phyloP scores from a whole-genome alignment of 1,284 basidiomycete genomes.

The Pascua sp. region DNA sequence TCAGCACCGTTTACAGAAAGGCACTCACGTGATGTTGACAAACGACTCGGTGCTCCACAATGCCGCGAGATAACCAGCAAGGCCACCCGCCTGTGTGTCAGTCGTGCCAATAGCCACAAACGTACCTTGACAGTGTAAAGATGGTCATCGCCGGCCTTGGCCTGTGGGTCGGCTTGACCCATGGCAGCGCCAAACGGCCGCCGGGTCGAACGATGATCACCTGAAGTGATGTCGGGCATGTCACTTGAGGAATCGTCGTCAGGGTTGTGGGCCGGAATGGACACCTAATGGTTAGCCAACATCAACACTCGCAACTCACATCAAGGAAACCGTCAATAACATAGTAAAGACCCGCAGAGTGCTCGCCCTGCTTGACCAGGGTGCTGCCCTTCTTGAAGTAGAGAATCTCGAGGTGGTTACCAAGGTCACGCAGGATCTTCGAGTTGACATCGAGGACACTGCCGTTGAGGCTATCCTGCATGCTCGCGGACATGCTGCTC shows the following conservation, averaged over 20 bases:
- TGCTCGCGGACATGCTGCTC: conserved; percentile 54
- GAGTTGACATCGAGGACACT: conserved; percentile 20
- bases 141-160: conserved; percentile 52
- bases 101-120: background rate
- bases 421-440: conserved; percentile 60
- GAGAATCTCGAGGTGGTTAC: conserved; percentile 93
- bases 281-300: conserved; percentile 10
- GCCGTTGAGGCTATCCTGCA: conserved; percentile 51
- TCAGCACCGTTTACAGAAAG: background rate
- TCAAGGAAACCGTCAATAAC: conserved; percentile 98
- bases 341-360: conserved; percentile 77
- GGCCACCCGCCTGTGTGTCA: conserved; percentile 77
- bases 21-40: conserved; percentile 67
- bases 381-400: conserved; percentile 85
- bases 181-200: conserved; percentile 40
- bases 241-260: conserved; percentile 10
- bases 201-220: conserved; percentile 7
- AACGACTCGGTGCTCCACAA: conserved; percentile 89
- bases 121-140: conserved; percentile 79
- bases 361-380: conserved; percentile 84
- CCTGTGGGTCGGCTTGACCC: conserved; percentile 22
- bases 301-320: conserved; percentile 51
- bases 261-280: conserved; percentile 18
- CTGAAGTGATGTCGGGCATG: conserved; percentile 7
- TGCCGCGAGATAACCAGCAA: conserved; percentile 96